Base-by-base conservation (phyloP, 2,329 filamentous ascomycete species). In the Fusarium brachygibbosum region DNA sequence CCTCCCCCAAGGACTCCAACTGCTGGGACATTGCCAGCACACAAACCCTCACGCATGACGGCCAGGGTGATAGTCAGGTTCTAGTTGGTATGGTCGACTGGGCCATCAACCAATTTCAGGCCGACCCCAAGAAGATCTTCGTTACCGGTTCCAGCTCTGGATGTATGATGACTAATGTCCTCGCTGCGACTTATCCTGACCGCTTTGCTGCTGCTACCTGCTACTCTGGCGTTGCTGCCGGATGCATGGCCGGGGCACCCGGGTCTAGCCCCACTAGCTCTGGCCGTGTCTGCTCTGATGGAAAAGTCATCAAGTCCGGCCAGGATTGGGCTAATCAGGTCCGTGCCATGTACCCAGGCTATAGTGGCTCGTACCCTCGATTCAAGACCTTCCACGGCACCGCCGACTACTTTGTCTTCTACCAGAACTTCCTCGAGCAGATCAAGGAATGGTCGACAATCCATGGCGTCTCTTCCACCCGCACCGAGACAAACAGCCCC, bases 111-210 rank as follows among this genome's bases (percentile, higher is more conserved):
- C 41, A 48, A 0, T 61, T 60, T 44, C 51, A 38, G 0, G 58
- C 58, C n/a, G 37, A 60, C 2, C 19, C 9, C 1, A 61, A 29
- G 5, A 61, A 60, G 14, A 19, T 60, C 12, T 61, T 60, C 13
- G 55, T 60, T 14, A 61, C 58, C 2, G 55, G 55, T 0, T 52
- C 55, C 11, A 61, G 58, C 55, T 61, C 58, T 11, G 44, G 58
- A 32, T 61, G 55, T 4, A 61, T 61, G 55, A 61, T 61, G 55
- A 61, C 58, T 12, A 61, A 61, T 17, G 55, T 61, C 7, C 56
- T 61, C n/a, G 55, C 58, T 3, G 55, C 55, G 1, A 61, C 58
- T 0, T 61, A 61, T 17, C 58, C 58, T 2, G 55, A 61, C 12
- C 55, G 55, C 2, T 60, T 61, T 25, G 37, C 38, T 5, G 55